Evolutionary conservation across 768 basidiomycete species (phyloP), one percentile per base, ranked within the genome.

Genomic region (Fibroporia radiculosa): DNA sequence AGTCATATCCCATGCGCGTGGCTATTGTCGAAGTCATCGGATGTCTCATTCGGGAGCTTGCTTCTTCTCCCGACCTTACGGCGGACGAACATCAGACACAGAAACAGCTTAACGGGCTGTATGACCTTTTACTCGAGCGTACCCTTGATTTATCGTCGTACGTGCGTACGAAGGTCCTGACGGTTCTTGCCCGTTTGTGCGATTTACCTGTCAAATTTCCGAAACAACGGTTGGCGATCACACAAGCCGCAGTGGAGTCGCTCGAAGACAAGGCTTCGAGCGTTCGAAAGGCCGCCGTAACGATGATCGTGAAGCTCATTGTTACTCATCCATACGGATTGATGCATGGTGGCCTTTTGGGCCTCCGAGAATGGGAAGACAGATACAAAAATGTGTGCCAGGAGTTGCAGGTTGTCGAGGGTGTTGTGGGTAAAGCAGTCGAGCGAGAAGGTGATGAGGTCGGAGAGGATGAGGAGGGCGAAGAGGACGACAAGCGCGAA

Each of bases 1-100:
- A 96, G 92, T 83, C 93, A 0, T 96, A 98, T 59, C 89, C 93
- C 0, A 93, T 99, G 82, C 90, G 96, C 32, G 85, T 92, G 69
- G 90, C 92, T 1, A 73, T 99, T 45, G 78, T 99, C 40, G 95
- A 98, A 60, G 76, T 93, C 46, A 78, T 98, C 31, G 91, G 90
- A 4, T 69, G 72, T 47, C 77, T 98, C 49, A 91, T 98, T 58
- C 71, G 73, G 34, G 89, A 97, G 51, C 75, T 97, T 11, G 79
- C 85, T 0, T 58, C 64, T 16, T 72, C 78, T 2, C 62, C 66
- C 16, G 74, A 74, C 32, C 67, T 67, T 18, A 58, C 75, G 56
- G 66, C 71, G 42, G 69, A 72, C 39, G 71, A 57, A 29, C 60
- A 69, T 37, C 73, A 77, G 55, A 66, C 62, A 0, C 69, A 82